Conservation (phyloP, 202 grass and related monocot genomes). For the Musa balbisiana region DNA sequence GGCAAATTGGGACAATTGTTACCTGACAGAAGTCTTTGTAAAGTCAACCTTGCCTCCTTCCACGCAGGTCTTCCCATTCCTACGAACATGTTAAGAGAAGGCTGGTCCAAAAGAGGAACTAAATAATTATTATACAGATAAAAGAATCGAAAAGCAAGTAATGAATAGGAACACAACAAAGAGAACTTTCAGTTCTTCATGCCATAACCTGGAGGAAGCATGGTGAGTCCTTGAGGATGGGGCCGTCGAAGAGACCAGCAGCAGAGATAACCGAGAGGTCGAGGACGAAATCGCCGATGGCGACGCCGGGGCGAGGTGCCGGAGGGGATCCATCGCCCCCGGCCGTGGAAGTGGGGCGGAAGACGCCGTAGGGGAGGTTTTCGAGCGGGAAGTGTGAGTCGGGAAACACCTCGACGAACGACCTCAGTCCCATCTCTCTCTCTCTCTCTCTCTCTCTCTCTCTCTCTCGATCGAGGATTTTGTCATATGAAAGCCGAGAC, state of each 20-base stretch:
- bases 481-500: background rate
- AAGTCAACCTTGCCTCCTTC: slow-evolving; percentile 85
- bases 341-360: slow-evolving; percentile 24
- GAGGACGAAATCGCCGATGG: slow-evolving; percentile 73
- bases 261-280: slow-evolving; percentile 69
- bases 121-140: background rate
- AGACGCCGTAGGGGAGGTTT: slow-evolving; percentile 92
- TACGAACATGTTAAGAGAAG: slow-evolving; percentile 86
- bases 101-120: slow-evolving; percentile 28
- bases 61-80: slow-evolving; percentile 73
- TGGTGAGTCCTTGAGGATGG: slow-evolving; percentile 45
- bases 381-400: slow-evolving; percentile 88
- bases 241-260: slow-evolving; percentile 76
- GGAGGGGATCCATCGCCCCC: background rate
- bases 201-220: slow-evolving; percentile 62
- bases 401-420: slow-evolving; percentile 69
- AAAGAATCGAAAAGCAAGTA: background rate
- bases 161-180: background rate
- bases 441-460: background rate
- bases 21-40: slow-evolving; percentile 82
- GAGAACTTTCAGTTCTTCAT: too few species aligned
- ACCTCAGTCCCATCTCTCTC: slow-evolving; percentile 46
- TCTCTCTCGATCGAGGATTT: too few species aligned
- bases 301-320: slow-evolving; percentile 61
- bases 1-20: background rate